phyloP scores from a whole-genome alignment of 371 early-diverging fungal species.

The Mycotypha africana region DNA sequence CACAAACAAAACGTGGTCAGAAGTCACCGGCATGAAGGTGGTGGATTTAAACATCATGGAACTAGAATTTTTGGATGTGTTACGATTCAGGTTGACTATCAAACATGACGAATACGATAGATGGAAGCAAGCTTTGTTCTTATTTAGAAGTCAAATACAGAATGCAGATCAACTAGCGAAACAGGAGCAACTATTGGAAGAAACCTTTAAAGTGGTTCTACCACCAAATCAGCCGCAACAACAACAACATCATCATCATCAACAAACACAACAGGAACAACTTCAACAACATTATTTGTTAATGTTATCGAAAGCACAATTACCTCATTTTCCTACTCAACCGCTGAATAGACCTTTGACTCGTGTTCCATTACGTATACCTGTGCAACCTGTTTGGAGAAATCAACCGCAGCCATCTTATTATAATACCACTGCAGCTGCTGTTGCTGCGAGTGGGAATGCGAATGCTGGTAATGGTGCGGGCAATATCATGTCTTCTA shows the following conservation, averaged over 20 bases:
- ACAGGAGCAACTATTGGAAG: conserved; percentile 36
- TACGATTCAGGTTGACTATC: conserved; percentile 56
- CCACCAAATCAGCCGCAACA: conserved; percentile 16
- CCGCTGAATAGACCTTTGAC: conserved; percentile 14
- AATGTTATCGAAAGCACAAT: conserved; percentile 20
- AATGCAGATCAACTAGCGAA: conserved; percentile 28
- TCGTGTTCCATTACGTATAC: conserved; percentile 22
- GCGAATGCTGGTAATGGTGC: no score
- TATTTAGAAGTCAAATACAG: conserved; percentile 31
- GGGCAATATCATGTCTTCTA: no score
- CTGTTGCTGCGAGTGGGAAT: no score
- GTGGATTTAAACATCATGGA: conserved; percentile 67
- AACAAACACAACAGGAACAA: conserved; percentile 22
- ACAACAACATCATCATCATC: conserved; percentile 27
- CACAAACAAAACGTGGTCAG: conserved; percentile 69
- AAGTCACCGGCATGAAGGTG: conserved; percentile 62
- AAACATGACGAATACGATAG: conserved; percentile 50
- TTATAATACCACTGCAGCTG: conserved; percentile 5
- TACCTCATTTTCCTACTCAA: conserved; percentile 22
- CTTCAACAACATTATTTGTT: conserved; percentile 25
- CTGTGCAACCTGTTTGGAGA: conserved; percentile 21
- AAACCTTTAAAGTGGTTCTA: conserved; percentile 35
- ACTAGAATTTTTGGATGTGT: conserved; percentile 60
- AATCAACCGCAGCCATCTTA: conserved; percentile 9
- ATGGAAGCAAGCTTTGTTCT: conserved; percentile 32